A percentile compares a stretch with the other conserved stretches of the same genome.
phyloP scores from a whole-genome alignment of 768 basidiomycete species.

The Amanita subjunquillea region DNA sequence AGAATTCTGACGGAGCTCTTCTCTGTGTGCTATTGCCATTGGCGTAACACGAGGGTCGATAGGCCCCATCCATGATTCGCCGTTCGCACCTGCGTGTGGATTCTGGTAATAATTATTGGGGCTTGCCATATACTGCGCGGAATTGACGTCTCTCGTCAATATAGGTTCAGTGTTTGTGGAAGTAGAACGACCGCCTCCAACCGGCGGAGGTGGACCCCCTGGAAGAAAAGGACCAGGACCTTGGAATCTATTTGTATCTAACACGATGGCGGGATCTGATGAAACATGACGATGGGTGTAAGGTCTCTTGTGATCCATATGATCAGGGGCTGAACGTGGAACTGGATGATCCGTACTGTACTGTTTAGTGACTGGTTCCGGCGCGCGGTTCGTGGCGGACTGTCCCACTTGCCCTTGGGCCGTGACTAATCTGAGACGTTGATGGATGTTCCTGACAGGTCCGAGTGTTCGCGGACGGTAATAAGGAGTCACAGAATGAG shows the following conservation, averaged over 20 bases:
- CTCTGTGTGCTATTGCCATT: not conserved
- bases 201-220: not conserved
- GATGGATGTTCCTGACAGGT: not conserved
- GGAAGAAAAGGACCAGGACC: not conserved
- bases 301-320: not conserved
- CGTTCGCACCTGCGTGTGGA: not conserved
- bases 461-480: conserved; percentile 2
- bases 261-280: not conserved
- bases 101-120: not conserved
- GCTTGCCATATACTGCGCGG: too few species aligned
- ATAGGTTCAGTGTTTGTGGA: not conserved
- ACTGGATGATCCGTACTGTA: not conserved
- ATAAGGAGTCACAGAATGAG: conserved; percentile 19
- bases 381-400: not conserved
- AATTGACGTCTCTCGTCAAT: not conserved
- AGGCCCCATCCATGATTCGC: not conserved
- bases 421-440: not conserved
- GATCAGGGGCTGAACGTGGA: not conserved
- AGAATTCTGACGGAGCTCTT: not conserved
- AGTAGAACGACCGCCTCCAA: not conserved
- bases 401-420: not conserved
- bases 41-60: not conserved
- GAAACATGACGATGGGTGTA: not conserved
- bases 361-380: not conserved
- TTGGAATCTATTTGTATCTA: not conserved